Base-by-base conservation (phyloP, 768 basidiomycete genomes). In the Lactarius sanguifluus region DNA sequence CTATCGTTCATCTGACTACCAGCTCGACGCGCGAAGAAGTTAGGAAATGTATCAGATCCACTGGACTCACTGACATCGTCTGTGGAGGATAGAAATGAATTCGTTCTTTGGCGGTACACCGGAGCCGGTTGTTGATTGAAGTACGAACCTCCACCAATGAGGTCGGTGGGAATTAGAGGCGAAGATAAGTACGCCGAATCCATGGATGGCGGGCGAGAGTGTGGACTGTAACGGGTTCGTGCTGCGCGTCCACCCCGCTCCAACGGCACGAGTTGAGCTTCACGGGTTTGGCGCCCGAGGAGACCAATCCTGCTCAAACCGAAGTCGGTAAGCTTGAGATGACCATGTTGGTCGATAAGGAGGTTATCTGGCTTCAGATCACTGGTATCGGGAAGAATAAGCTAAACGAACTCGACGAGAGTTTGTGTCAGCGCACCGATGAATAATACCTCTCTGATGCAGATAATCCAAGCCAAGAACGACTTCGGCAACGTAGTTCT, bases 351-450 rank as follows among this genome's bases (percentile, higher is more conserved):
- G 77, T 99, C 96, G 72, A 99, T 98, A 45, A 99, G 90, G 47
- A 99, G 80, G 74, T 99, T 99, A 79, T 99, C 97, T 16, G 97
- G 97, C 75, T 98, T 98, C 67, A 98, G 78, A 75, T 98, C 97
- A 79, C 97, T 97, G 74, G 36, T 73, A 63, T 64, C 50, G 47
- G 64, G 62, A 64, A 25, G 66, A 66, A 32, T 59, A 40, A 66
- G 61, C 23, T 15, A 41, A 54, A n/a, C 18, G 16, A 55, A 40
- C 34, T 61, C 45, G 56, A 54, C 54, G n/a, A 30, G 36, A 59
- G 12, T 5, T 9, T 65, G 34, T 25, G 23, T 12, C 6, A 10
- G 76, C 89, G 70, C 73, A 95, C 96, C 96, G 93, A 83, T 99
- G 97, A 67, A 98, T 94, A 69, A 99, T 89, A 34, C 95, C 94